Percentiles rank a stretch among this genome's conserved stretches.
phyloP scores from a whole-genome alignment of 345 rosid species.

The Populus tremula region DNA sequence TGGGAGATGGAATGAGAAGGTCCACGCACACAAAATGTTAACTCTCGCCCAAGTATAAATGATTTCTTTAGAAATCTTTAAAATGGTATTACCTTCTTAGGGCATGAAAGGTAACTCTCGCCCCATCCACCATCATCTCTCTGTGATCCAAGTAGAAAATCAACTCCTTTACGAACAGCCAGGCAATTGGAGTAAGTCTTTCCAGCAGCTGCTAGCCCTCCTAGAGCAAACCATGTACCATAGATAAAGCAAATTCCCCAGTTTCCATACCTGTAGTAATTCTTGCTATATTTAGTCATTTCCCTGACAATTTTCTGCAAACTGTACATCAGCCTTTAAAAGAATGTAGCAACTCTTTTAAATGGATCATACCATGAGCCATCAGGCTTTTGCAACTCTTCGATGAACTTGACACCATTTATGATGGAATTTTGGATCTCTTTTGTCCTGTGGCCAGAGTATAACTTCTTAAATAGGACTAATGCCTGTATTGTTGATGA shows the following conservation, averaged over 20 bases:
- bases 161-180: slow-evolving; percentile 16
- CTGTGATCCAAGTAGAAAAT: slow-evolving; percentile 18
- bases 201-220: slow-evolving; percentile 24
- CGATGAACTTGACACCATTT: slow-evolving; percentile 13
- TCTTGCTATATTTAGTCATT: background rate
- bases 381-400: slow-evolving; percentile 16
- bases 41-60: no score
- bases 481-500: slow-evolving; percentile 21
- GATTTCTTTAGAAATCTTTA: no score
- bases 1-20: no score
- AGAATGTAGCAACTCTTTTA: no score
- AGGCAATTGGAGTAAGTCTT: slow-evolving; percentile 13
- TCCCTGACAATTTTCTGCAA: background rate
- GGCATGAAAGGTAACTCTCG: slow-evolving; percentile 25
- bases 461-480: slow-evolving; percentile 12
- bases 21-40: no score
- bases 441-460: slow-evolving; percentile 18
- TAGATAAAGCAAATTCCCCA: slow-evolving; percentile 31
- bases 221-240: slow-evolving; percentile 23
- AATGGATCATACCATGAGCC: slow-evolving; percentile 22
- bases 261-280: slow-evolving; percentile 21
- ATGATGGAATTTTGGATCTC: slow-evolving; percentile 17
- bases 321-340: background rate
- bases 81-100: slow-evolving; percentile 8
- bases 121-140: slow-evolving; percentile 28